Conservation (phyloP, 495 filamentous ascomycete species). For the Lindgomyces ingoldianus region DNA sequence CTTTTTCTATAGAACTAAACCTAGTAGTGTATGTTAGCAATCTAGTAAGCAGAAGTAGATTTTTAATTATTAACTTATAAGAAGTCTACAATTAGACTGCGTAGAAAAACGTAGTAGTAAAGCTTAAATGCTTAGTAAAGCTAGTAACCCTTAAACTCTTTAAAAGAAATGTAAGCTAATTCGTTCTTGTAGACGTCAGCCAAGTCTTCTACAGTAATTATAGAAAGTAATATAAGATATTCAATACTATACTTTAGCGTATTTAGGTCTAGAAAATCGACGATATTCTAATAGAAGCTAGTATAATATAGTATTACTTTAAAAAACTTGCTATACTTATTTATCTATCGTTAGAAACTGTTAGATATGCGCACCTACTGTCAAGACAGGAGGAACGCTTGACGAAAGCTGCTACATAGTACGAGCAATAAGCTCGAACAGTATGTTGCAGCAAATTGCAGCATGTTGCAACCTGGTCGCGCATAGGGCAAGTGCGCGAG, state of each 20-base stretch:
- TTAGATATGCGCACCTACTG: too few relatives aligned
- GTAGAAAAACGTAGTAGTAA: conserved; percentile 11
- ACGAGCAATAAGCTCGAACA: too few relatives aligned
- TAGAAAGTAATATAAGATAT: conserved; percentile 15
- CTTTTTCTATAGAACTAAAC: conserved; percentile 13
- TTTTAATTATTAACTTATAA: conserved; percentile 13
- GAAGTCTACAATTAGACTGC: conserved; percentile 10
- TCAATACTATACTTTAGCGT: conserved; percentile 5
- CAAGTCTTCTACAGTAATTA: conserved; percentile 9
- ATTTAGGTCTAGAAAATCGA: conserved; percentile 10
- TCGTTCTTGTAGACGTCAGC: conserved; percentile 6
- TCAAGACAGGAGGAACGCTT: too few relatives aligned
- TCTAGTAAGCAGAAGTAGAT: conserved; percentile 7
- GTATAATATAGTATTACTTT: conserved; percentile 11
- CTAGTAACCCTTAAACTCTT: conserved; percentile 6
- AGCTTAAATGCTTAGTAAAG: conserved; percentile 10
- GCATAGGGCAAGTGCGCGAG: too few relatives aligned
- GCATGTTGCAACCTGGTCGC: too few relatives aligned
- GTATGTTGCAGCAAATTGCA: too few relatives aligned
- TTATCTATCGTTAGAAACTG: conserved; percentile 6
- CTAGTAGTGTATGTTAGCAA: conserved; percentile 7
- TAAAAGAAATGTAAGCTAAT: background rate
- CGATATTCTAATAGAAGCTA: conserved; percentile 4
- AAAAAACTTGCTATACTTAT: conserved; percentile 13
- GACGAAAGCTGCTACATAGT: too few relatives aligned